Base-by-base conservation (phyloP, 495 filamentous ascomycete genomes). In the Parachaetomium inaequale region DNA sequence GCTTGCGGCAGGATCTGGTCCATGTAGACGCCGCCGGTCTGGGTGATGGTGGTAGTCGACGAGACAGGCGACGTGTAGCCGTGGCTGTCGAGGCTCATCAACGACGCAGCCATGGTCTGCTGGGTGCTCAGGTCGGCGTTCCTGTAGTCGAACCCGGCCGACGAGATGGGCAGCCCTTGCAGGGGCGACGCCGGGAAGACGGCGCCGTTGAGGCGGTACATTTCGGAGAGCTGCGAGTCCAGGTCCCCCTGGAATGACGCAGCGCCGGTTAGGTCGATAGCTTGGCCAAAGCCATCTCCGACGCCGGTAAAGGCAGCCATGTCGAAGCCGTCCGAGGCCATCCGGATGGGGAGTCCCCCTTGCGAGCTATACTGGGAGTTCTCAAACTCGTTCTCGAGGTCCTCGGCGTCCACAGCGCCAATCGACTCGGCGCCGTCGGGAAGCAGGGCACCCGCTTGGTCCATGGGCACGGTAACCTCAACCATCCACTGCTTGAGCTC, bases 401-500 rank as follows among this genome's bases (percentile, higher is more conserved):
- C 67, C 8, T 80, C 78, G 19, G 60, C 58, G n/a, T 79, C 76
- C 19, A 59, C n/a, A 3, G 3, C 38, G 25, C 61, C 65, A 12
- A 62, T 53, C n/a, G 66, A 65, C 29, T 72, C 72, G 10, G 66
- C 68, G 19, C 68, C 72, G 40, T 73, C 72, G 15, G 36, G 61
- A 11, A 29, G 31, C 50, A 67, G 42, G 15, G 69, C 52, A 10
- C 59, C 67, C 36, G 63, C 63, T 42, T 75, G 60, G 53, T 78
- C 72, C 51, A 74, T 71, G 38, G 63, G 66, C 14, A 81, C 80
- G 17, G 70, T 81, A 28, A 89, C 82, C 73, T 93, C 85, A 38
- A 80, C 75, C 84, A 96, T 91, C 91, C 91, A 96, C 50, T 82
- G 77, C 77, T 91, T 93, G 63, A 95, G 78, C 59, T 86, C 83